Base-by-base conservation (phyloP, 306 rosid genomes). In the Lathyrus tuberosus region DNA sequence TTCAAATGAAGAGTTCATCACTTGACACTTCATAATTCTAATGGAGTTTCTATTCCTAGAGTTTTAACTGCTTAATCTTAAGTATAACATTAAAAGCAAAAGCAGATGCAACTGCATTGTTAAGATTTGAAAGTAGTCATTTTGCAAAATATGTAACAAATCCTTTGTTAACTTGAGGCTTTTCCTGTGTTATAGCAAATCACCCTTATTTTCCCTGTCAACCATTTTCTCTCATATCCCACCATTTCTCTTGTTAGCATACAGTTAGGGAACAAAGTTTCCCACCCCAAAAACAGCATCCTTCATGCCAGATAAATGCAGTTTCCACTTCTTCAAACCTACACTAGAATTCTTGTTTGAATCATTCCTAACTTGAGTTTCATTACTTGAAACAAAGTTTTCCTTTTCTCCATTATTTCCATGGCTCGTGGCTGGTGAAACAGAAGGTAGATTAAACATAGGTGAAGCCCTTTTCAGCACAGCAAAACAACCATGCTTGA, bases 381-480 rank as follows among this genome's bases (percentile, higher is more conserved):
- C 86, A 24, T 69, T 51, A 4, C 85, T 51, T 20, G 80, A 58
- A 54, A 10, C 58, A 20, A 52, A 76, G 12, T 78, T 90, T 17
- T 82, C 86, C 28, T 76, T 86, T 60, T 90, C 85, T 17, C 88
- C 86, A 1, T 81, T 67, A 53, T 82, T 83, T 65, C 75, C 81
- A 12, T 81, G 31, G 66, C 86, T 83, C 88, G 58, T 78, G 20
- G 92, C 87, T 1, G 86, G 75, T 20, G 91, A 83, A 78, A 86
- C 86, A 10, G 87, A 87, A 68, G 94, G 91, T 10, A 95, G 94
- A 74, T 87, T 91, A 77, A 89, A 87, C 58, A 89, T 59, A 41
- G 86, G 94, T 13, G 97, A 37, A 33, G 6, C 38, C 38, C 40
- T 35, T 35, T 35, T 70, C 24, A 62, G 43, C 18, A 30, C 60